Conservation (phyloP, 805 yeast genomes). For the Candida vartiovaarae region DNA sequence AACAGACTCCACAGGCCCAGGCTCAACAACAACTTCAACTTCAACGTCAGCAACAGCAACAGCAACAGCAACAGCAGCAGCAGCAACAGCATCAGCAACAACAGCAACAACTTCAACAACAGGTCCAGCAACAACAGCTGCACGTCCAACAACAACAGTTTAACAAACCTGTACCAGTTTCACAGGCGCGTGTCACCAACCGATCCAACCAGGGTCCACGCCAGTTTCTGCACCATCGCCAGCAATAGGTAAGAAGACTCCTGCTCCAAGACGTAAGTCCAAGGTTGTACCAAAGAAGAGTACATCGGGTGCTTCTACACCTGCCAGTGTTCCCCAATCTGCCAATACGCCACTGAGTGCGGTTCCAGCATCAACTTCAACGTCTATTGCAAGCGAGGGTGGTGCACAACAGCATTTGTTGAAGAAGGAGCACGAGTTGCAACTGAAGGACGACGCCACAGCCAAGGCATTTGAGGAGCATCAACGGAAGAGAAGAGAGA, state of each 20-base stretch:
- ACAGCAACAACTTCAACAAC: too few species aligned
- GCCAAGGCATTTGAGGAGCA: conserved; percentile 15
- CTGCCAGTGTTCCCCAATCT: conserved; percentile 5
- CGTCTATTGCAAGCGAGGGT: neutral
- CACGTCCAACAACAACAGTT: neutral
- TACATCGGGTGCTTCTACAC: conserved; percentile 6
- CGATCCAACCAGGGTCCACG: neutral
- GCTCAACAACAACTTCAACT: conserved; percentile 1
- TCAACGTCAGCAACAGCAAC: conserved; percentile 3
- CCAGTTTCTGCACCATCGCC: conserved; percentile 5
- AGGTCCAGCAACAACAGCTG: too few species aligned
- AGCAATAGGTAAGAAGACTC: conserved; percentile 10
- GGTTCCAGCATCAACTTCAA: neutral
- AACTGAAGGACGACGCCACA: conserved; percentile 13
- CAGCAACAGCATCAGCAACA: too few species aligned
- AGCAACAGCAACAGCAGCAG: conserved; percentile 1
- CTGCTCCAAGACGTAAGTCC: conserved; percentile 8
- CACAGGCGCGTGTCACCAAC: conserved; percentile 3
- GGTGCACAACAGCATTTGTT: conserved; percentile 12
- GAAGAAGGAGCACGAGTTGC: conserved; percentile 22
- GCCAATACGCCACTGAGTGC: conserved; percentile 4
- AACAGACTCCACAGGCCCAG: conserved; percentile 3
- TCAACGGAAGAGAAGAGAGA: conserved; percentile 17
- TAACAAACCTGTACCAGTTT: conserved; percentile 4
- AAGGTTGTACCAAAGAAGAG: conserved; percentile 7